These are phyloP conservation scores for Fusarium albidum DNA, from an alignment of 2,329 filamentous ascomycete species.

Conservation along the genomic window DNA sequence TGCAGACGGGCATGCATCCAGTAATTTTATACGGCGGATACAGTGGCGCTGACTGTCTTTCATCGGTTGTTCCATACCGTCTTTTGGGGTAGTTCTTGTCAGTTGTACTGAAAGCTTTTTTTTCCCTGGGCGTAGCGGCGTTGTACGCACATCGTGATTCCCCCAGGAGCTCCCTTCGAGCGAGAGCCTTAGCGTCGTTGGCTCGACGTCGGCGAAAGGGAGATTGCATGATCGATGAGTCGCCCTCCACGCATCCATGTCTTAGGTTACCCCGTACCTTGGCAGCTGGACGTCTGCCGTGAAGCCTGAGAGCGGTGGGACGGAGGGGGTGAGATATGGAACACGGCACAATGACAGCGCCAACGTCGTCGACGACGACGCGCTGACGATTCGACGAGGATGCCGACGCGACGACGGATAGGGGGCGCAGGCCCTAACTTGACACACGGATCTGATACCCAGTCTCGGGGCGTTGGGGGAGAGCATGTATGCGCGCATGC, in stretches of 20 bases:
- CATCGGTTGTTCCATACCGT: conserved; percentile 11
- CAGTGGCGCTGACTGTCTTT: conserved; percentile 1
- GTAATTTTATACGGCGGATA: conserved; percentile 9
- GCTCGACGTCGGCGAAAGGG: conserved; percentile 37
- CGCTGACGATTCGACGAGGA: conserved; percentile 5
- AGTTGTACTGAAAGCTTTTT: neutral
- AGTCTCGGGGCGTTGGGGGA: conserved; percentile 13
- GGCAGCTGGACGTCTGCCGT: neutral
- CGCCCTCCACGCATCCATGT: conserved; percentile 18
- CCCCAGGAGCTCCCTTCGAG: conserved; percentile 40
- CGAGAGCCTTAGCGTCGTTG: conserved; percentile 34
- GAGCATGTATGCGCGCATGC: conserved; percentile 1
- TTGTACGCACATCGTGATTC: conserved; percentile 6
- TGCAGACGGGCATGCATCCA: conserved; percentile 3
- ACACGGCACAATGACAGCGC: neutral
- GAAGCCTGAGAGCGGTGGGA: conserved; percentile 14
- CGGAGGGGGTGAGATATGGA: conserved; percentile 17
- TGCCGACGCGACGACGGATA: conserved; percentile 13
- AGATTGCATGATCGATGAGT: conserved; percentile 32
- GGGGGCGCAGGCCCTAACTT: conserved; percentile 4
- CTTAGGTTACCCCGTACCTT: conserved; percentile 15
- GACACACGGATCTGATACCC: conserved; percentile 15
- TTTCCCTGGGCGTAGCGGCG: neutral
- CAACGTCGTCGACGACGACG: conserved; percentile 4
- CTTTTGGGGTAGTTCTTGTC: conserved; percentile 22